Evolutionary conservation across 2,329 filamentous ascomycete species (phyloP), one percentile per base, ranked within the genome.

Genomic region (Fusarium nurragi): DNA sequence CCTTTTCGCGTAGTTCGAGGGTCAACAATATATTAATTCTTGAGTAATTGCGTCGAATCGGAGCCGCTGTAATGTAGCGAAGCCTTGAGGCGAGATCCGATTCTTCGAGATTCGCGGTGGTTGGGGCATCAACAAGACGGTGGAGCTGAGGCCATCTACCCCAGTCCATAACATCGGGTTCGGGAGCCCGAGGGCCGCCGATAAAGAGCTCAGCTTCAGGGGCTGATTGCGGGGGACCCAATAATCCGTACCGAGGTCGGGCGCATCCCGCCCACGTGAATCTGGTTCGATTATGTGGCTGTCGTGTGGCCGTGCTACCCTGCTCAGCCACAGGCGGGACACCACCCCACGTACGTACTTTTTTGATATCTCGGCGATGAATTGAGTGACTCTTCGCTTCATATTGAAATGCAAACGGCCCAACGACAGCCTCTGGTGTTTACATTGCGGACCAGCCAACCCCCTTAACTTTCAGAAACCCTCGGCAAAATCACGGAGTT

Each of bases 41-140:
- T 26, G 11, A 39, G 21, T 36, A 40, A 61, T 62, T 63, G 55
- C 53, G 58, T 60, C 26, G 44, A 30, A 41, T 58, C 50, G 47
- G 44, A 57, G 52, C 39, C 36, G 50, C 49, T 54, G 32, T 54
- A 47, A 48, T 61, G 65, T 47, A 56, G 51, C 52, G 49, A 57
- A 61, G 38, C 32, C 60, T 57, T 43, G 58, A 60, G 59, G 51
- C 59, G 63, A 38, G 54, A 59, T 72, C 68, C 63, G 54, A 62
- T 64, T 71, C 66, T 65, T 54, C 51, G 38, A 57, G 57, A 64
- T 60, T 53, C 68, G 67, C 64, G 70, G 71, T 74, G 72, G 72
- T 71, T 74, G 72, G 72, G 69, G 64, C 61, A 58, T 70, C 69
- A 72, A 73, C 67, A 71, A 70, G 71, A 50, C 55, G 51, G 71